phyloP scores from a whole-genome alignment of 192 early-diverging fungal species.

The Linnemannia elongata region DNA sequence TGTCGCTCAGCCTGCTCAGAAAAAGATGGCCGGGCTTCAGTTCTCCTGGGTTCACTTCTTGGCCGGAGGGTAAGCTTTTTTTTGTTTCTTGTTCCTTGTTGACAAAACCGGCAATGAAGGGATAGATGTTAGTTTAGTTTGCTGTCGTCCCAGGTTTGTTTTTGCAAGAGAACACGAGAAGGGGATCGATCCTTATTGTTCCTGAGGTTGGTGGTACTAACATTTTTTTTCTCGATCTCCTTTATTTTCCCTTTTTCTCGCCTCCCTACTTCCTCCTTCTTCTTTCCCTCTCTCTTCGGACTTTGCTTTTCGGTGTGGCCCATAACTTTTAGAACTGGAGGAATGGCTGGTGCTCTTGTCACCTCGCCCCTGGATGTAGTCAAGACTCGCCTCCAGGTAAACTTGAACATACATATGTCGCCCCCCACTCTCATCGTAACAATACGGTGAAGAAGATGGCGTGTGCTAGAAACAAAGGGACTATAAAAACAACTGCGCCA shows the following conservation, averaged over 20 bases:
- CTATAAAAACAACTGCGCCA: no score
- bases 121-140: not conserved
- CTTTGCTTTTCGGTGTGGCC: not conserved
- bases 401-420: not conserved
- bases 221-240: not conserved
- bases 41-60: constrained; percentile 70
- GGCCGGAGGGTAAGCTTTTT: constrained; percentile 72
- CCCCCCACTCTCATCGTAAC: not conserved
- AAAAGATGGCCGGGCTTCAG: constrained; percentile 42
- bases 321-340: constrained; percentile 67
- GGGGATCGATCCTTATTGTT: not conserved
- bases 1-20: constrained; percentile 4
- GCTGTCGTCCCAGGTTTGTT: not conserved
- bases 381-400: constrained; percentile 92
- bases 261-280: not conserved
- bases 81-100: not conserved
- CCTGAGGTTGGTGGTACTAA: not conserved
- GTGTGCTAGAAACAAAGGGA: not conserved
- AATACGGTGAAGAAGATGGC: not conserved
- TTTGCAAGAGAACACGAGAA: not conserved
- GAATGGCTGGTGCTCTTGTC: constrained; percentile 85
- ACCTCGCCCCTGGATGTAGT: constrained; percentile 96
- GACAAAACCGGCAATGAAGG: not conserved
- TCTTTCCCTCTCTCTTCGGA: not conserved
- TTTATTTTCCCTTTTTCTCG: constrained; percentile 11